A percentile compares a stretch with the other conserved stretches of the same genome.
phyloP scores from a whole-genome alignment of 1,139 yeast genomes.

The Suhomyces taliae region DNA sequence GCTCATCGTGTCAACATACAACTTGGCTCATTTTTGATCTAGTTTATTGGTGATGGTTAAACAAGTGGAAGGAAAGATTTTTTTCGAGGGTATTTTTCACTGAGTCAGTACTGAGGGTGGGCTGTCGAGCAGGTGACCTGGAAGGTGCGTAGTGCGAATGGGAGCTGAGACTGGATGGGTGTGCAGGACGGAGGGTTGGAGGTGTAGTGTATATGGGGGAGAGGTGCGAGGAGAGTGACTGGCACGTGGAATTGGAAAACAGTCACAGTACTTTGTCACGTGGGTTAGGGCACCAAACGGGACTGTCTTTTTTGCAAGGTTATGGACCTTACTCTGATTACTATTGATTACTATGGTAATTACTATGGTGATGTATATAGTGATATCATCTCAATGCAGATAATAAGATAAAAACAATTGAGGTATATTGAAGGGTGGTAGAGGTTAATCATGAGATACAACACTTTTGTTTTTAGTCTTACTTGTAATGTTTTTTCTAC shows the following conservation, averaged over 20 bases:
- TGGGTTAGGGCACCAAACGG: neutral
- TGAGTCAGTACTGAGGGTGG: constrained; percentile 8
- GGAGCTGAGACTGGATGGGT: constrained; percentile 1
- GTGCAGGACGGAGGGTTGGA: constrained; percentile 6
- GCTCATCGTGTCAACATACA: constrained; percentile 22
- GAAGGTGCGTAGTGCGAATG: neutral
- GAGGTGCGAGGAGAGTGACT: neutral
- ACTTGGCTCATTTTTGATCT: constrained; percentile 35
- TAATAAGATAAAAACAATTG: too few species aligned
- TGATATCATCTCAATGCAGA: too few species aligned
- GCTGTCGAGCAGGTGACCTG: constrained; percentile 5
- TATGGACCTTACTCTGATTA: neutral
- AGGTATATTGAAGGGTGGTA: too few species aligned
- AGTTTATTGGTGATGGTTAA: constrained; percentile 25
- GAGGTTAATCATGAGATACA: too few species aligned
- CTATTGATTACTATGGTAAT: neutral
- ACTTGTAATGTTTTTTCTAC: neutral
- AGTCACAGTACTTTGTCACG: constrained; percentile 5
- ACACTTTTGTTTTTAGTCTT: too few species aligned
- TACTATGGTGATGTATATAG: too few species aligned
- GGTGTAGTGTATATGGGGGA: constrained; percentile 1
- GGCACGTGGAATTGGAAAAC: constrained; percentile 8
- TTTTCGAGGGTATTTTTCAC: constrained; percentile 18
- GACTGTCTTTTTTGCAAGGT: too few species aligned
- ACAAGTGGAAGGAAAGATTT: constrained; percentile 18